Conservation (phyloP, 805 yeast genomes). For the Yarrowia bubula region DNA sequence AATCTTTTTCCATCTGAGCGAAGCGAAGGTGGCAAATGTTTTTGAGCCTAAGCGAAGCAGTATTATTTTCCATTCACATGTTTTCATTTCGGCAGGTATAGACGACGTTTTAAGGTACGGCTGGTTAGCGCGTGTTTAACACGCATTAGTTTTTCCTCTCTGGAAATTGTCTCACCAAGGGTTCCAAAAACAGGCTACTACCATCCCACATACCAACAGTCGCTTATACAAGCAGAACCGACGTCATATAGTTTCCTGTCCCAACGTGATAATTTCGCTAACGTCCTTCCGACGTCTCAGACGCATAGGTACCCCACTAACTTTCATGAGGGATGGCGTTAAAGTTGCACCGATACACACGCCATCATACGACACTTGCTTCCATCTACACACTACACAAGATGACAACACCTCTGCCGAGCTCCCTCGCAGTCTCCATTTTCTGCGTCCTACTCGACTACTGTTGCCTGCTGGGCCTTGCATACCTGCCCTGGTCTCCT, state of each 20-base stretch:
- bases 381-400: background rate
- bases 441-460: slow-evolving; percentile 18
- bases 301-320: slow-evolving; percentile 20
- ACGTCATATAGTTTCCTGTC: background rate
- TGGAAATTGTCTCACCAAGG: background rate
- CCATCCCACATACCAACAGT: background rate
- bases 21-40: too few relatives aligned
- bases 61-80: background rate
- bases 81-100: background rate
- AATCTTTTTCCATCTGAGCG: too few relatives aligned
- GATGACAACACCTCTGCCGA: background rate
- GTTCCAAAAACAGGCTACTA: too few relatives aligned
- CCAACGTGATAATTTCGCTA: slow-evolving; percentile 10
- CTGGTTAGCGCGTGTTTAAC: background rate
- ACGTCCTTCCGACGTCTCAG: background rate
- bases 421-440: slow-evolving; percentile 8
- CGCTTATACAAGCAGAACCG: background rate
- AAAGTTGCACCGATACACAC: background rate
- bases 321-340: background rate
- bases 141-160: background rate
- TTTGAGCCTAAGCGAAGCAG: too few relatives aligned
- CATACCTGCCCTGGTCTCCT: slow-evolving; percentile 16
- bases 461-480: slow-evolving; percentile 16
- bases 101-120: background rate
- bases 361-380: background rate